phyloP scores from a whole-genome alignment of 1,139 yeast genomes.

The Diutina siamensis region DNA sequence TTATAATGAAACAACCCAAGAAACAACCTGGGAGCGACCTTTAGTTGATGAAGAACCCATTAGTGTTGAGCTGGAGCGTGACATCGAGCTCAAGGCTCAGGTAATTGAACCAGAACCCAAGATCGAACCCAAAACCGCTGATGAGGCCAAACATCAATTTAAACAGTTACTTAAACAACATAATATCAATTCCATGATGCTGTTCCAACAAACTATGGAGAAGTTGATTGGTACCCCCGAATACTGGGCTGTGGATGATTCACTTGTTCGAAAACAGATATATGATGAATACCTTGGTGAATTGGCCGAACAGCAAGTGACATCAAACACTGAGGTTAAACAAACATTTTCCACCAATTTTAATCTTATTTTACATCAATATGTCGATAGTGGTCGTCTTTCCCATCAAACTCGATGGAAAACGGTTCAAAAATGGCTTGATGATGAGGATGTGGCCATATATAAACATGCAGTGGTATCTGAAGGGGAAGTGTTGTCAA shows the following conservation, averaged over 20 bases:
- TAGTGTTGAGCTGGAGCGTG: background rate
- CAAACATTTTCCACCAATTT: conserved; percentile 49
- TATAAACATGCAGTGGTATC: conserved; percentile 53
- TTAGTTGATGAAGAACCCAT: conserved; percentile 22
- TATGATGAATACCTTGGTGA: conserved; percentile 56
- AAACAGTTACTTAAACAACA: conserved; percentile 38
- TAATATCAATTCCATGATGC: conserved; percentile 63
- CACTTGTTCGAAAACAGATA: conserved; percentile 45
- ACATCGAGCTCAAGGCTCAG: background rate
- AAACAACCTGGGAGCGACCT: conserved; percentile 78
- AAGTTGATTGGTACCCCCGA: conserved; percentile 44
- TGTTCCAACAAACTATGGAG: conserved; percentile 60
- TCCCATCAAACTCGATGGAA: conserved; percentile 59
- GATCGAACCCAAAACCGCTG: background rate
- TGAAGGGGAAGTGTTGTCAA: conserved; percentile 40
- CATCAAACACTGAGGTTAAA: conserved; percentile 39
- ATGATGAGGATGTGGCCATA: conserved; percentile 52
- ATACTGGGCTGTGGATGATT: conserved; percentile 60
- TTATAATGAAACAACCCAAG: conserved; percentile 51
- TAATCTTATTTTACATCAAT: conserved; percentile 30
- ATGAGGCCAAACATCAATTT: conserved; percentile 26
- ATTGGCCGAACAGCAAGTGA: conserved; percentile 42
- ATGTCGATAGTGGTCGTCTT: conserved; percentile 25
- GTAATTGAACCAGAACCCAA: background rate
- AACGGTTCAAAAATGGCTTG: conserved; percentile 32